Conservation (phyloP, 257 asterid species). For the Paraleonurus japonicus region DNA sequence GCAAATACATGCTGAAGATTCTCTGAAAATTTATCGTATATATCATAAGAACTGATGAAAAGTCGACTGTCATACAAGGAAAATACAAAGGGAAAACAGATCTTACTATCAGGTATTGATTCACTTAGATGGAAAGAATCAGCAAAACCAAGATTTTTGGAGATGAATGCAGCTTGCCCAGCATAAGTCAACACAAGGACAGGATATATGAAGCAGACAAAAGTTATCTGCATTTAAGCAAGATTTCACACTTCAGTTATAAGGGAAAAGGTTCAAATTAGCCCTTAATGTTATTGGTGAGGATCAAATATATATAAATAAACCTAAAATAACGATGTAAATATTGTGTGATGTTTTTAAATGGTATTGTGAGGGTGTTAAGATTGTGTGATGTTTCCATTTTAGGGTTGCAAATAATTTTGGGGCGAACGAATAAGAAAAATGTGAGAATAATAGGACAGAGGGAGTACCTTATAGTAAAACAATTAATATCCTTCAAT, state of each 20-base stretch:
- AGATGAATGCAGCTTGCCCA: slow-evolving; percentile 86
- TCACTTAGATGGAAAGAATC: slow-evolving; percentile 76
- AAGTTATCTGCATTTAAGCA: slow-evolving; percentile 63
- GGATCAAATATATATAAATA: too few relatives aligned
- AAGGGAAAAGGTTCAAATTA: too few relatives aligned
- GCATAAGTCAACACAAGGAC: slow-evolving; percentile 79
- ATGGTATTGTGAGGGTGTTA: too few relatives aligned
- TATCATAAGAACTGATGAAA: slow-evolving; percentile 20
- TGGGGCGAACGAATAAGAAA: too few relatives aligned
- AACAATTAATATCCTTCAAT: too few relatives aligned
- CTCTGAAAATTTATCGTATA: slow-evolving; percentile 42
- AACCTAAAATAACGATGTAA: too few relatives aligned
- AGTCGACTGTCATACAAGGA: slow-evolving; percentile 4
- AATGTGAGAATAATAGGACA: too few relatives aligned
- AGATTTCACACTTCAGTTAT: slow-evolving; percentile 9
- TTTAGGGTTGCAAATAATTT: too few relatives aligned
- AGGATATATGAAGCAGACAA: slow-evolving; percentile 77
- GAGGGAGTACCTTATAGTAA: too few relatives aligned
- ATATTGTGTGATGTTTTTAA: too few relatives aligned
- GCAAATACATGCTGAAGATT: slow-evolving; percentile 71
- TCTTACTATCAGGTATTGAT: slow-evolving; percentile 81
- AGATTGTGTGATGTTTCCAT: too few relatives aligned
- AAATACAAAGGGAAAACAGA: slow-evolving; percentile 10
- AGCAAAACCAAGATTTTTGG: slow-evolving; percentile 36
- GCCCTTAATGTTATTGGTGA: too few relatives aligned